Conservation (phyloP, 306 rosid species). For the Sicyos baderoa region DNA sequence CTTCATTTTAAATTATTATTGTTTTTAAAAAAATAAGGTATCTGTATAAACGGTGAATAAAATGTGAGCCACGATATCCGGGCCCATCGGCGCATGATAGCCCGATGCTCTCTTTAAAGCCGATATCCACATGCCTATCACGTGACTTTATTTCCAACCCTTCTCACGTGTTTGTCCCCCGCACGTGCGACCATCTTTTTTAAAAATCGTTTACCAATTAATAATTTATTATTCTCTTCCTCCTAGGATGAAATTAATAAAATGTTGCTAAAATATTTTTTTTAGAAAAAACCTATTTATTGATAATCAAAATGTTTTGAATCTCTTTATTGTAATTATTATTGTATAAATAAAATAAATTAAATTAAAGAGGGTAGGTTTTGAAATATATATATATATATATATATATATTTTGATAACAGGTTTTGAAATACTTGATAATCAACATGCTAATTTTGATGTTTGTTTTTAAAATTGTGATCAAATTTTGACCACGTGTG, state of each 20-base stretch:
- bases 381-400: too few species aligned
- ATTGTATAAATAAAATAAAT: too few species aligned
- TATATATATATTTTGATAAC: too few species aligned
- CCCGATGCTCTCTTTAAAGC: slow-evolving; percentile 2
- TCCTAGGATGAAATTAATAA: background rate
- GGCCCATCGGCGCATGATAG: slow-evolving; percentile 2
- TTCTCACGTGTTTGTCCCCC: background rate
- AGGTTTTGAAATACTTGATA: too few species aligned
- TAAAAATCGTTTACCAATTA: background rate
- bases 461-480: too few species aligned
- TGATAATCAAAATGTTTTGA: too few species aligned
- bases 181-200: background rate
- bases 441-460: too few species aligned
- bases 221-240: background rate
- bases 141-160: background rate
- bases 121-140: slow-evolving; percentile 13
- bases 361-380: too few species aligned
- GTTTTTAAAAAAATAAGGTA: background rate
- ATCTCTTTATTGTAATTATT: too few species aligned
- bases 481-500: too few species aligned
- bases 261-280: too few species aligned
- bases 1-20: background rate
- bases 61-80: background rate
- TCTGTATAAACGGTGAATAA: background rate
- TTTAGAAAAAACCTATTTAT: too few species aligned